Base-by-base conservation (phyloP, 495 filamentous ascomycete species). In the Tuber indicum region DNA sequence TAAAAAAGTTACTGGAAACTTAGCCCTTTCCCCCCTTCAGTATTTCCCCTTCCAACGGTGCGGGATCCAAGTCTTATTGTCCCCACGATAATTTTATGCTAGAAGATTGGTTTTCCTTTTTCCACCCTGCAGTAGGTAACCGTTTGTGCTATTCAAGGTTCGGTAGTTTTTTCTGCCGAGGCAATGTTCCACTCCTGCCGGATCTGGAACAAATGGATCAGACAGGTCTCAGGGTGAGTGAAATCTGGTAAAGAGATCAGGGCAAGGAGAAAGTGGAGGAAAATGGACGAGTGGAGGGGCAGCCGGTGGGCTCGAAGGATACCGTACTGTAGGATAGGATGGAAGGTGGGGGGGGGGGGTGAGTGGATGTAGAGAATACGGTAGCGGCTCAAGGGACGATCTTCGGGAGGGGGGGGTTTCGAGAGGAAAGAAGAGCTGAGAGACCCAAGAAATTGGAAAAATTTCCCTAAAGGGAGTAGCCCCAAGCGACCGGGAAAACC, bases 401-500 rank as follows among this genome's bases (percentile, higher is more conserved):
- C 78, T 80, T 78, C 74, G 74, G 71, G 77, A n/a, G n/a, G 70
- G 73, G 42, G 70, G 73, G 42, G 73, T 72, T 78, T 71, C 46
- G 71, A 45, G 46, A 23, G 49, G 58, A 75, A 75, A 23, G 58
- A 49, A 62, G 69, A 74, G n/a, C 23, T 36, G 17, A 23, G 43
- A 39, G 43, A 43, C 36, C 32, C 45, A 70, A 43, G 73, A 46
- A 76, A 73, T 36, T 75, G 77, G n/a, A 7, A 9, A n/a, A 12
- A n/a, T 62, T 66, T 12, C 58, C 58, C 76, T 73, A 49, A 79
- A 80, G 44, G n/a, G 44, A 79, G 78, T 69, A 80, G 70, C 78
- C 73, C 23, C 74, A 80, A 44, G 77, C 78, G 78, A 62, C 77
- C 78, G 77, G 78, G 71, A 79, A 73, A 49, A 79, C 45, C 32